phyloP scores from a whole-genome alignment of 1,284 basidiomycete genomes.

The Chalciporus sp. region DNA sequence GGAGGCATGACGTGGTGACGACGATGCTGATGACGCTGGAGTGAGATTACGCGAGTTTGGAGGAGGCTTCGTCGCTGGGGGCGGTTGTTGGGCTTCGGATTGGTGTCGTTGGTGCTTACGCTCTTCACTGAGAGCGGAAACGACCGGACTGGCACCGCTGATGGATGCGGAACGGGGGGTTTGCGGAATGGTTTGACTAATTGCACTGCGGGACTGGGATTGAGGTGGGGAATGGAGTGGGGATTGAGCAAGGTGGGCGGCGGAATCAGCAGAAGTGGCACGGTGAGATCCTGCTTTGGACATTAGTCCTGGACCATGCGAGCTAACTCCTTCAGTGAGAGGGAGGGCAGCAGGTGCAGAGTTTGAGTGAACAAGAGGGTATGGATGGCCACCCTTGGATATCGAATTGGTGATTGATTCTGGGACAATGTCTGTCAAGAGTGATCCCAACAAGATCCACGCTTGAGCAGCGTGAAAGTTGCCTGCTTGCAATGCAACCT shows the following conservation, averaged over 20 bases:
- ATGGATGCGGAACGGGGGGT: constrained; percentile 19
- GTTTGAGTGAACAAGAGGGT: constrained; percentile 39
- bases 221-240: constrained; percentile 30
- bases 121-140: constrained; percentile 22
- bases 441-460: constrained; percentile 67
- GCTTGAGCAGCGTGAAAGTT: constrained; percentile 64
- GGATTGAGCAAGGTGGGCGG: not conserved
- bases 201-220: constrained; percentile 23
- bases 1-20: constrained; percentile 55
- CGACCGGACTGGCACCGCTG: constrained; percentile 4
- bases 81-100: constrained; percentile 21
- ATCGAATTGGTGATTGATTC: constrained; percentile 29
- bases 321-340: constrained; percentile 19
- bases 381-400: constrained; percentile 18
- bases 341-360: constrained; percentile 48
- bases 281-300: constrained; percentile 30
- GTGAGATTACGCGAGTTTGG: constrained; percentile 44
- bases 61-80: constrained; percentile 27
- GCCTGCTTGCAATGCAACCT: constrained; percentile 67
- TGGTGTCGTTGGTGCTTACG: constrained; percentile 25
- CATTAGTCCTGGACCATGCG: constrained; percentile 9
- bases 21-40: constrained; percentile 58
- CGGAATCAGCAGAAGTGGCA: constrained; percentile 30
- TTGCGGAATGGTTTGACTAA: constrained; percentile 7
- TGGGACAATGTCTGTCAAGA: constrained; percentile 54